A percentile compares a stretch with the other conserved stretches of the same genome.
phyloP scores from a whole-genome alignment of 2,329 filamentous ascomycete genomes.

The Claviceps sp. region DNA sequence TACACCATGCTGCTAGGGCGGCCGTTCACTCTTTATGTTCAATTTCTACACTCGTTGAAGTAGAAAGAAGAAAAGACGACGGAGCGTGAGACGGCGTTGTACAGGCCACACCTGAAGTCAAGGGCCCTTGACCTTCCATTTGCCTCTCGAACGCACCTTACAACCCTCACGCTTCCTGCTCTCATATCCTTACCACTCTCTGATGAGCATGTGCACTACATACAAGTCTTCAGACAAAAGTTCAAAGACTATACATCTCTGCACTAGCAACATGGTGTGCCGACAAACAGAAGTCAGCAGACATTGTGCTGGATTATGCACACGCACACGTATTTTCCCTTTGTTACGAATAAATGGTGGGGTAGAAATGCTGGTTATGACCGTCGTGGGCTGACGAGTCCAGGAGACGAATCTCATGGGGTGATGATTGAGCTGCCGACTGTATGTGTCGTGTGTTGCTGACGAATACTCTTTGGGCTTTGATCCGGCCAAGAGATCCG shows the following conservation, averaged over 20 bases:
- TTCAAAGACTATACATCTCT: slow-evolving; percentile 4
- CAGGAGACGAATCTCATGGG: not conserved
- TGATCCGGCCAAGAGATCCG: not conserved
- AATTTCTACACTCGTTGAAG: no score
- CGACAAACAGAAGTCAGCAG: slow-evolving; percentile 9
- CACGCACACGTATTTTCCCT: slow-evolving; percentile 9
- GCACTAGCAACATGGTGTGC: slow-evolving; percentile 6
- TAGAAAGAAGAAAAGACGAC: slow-evolving; percentile 3
- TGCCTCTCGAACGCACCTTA: not conserved
- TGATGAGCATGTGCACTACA: not conserved
- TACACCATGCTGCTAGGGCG: no score
- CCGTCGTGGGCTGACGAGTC: not conserved
- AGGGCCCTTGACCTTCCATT: no score
- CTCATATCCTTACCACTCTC: not conserved
- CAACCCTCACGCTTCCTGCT: not conserved
- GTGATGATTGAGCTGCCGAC: not conserved
- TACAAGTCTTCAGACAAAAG: not conserved
- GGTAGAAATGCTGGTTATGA: not conserved
- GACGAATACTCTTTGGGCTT: not conserved
- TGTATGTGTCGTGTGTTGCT: not conserved
- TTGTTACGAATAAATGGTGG: not conserved
- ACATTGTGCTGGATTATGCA: slow-evolving; percentile 13
- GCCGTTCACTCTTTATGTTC: no score
- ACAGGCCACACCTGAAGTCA: no score
- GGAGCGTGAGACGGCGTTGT: no score